Base-by-base conservation (phyloP, 345 rosid species). In the Arabis alpina region DNA sequence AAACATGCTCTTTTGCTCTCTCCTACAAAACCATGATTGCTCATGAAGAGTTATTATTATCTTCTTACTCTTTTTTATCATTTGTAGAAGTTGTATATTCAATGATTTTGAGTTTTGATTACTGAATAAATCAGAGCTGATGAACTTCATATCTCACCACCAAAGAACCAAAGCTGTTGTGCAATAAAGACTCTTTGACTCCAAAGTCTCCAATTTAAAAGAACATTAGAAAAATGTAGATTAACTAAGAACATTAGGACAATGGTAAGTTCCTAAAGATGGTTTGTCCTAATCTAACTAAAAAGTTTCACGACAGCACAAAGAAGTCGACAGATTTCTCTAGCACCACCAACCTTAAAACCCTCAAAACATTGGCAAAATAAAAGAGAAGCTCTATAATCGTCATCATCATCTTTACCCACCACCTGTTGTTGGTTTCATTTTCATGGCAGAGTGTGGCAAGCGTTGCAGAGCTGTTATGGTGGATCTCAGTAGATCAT, bases 381-480 rank as follows among this genome's bases (percentile, higher is more conserved):
- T 51, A 60, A 42, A 25, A 59, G 34, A 59, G 34, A 43, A 42
- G 51, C 64, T 42, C 64, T 5, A 41, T 60, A 24, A 27, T 62
- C 54, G 14, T 27, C 37, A 53, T 54, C 59, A 13, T 45, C 50
- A 42, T 39, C 59, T 51, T 51, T 39, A 65, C 32, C 4, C 52
- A 49, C 70, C 49, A 39, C 70, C 14, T 39, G 70, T 39, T 16
- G 19, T 9, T 47, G 15, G 59, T 52, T 51, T 16, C 70, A 39
- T 24, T 24, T 51, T 50, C 49, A 65, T 7, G 23, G 58, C 70
- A 24, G 58, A 0, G 15, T 25, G 70, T 39, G 70, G 69, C 70
- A 82, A 81, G 79, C 82, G 49, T 39, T 85, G 98, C 50, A 92
- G 88, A 75, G 84, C 78, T 43, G 79, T 76, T 66, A 89, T 84